Evolutionary conservation across 257 asterid genomes (phyloP).

Genomic region (Knoxia roxburghii): DNA sequence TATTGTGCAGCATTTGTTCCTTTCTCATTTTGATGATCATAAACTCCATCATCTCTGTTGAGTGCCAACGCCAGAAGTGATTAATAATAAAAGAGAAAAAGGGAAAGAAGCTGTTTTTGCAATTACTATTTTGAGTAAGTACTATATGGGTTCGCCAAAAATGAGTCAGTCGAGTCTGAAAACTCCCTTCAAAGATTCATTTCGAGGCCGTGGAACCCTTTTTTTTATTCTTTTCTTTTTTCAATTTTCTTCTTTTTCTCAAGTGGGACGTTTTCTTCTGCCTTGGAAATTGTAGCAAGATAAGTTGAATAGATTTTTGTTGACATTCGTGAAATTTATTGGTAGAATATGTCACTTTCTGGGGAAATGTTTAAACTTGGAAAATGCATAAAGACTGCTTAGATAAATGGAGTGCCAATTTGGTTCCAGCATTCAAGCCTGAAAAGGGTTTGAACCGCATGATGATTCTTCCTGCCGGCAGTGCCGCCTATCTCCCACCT

Average conservation of each 20-base stretch:
- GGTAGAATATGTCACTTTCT: slow-evolving; percentile 15
- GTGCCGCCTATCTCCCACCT: slow-evolving; percentile 30
- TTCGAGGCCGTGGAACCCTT: too few species aligned
- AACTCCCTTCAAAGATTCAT: too few species aligned
- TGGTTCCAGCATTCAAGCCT: slow-evolving; percentile 9
- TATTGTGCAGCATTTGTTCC: background rate
- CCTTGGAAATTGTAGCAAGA: slow-evolving; percentile 44
- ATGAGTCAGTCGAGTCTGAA: background rate
- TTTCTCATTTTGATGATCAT: background rate
- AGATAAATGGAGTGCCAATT: background rate
- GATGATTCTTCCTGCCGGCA: slow-evolving; percentile 17
- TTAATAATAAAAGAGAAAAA: too few species aligned
- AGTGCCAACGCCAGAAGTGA: too few species aligned
- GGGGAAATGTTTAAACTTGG: slow-evolving; percentile 16
- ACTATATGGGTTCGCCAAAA: background rate
- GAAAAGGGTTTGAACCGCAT: background rate
- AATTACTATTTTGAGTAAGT: background rate
- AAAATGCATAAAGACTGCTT: slow-evolving; percentile 2
- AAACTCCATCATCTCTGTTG: background rate
- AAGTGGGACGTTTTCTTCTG: slow-evolving; percentile 3
- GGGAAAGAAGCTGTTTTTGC: too few species aligned
- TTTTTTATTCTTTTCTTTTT: background rate
- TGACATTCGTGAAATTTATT: slow-evolving; percentile 27
- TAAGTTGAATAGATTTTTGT: slow-evolving; percentile 13
- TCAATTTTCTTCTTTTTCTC: background rate